These are phyloP conservation scores for Calophaca sinica DNA, from an alignment of 306 rosid species.

Conservation along the genomic window DNA sequence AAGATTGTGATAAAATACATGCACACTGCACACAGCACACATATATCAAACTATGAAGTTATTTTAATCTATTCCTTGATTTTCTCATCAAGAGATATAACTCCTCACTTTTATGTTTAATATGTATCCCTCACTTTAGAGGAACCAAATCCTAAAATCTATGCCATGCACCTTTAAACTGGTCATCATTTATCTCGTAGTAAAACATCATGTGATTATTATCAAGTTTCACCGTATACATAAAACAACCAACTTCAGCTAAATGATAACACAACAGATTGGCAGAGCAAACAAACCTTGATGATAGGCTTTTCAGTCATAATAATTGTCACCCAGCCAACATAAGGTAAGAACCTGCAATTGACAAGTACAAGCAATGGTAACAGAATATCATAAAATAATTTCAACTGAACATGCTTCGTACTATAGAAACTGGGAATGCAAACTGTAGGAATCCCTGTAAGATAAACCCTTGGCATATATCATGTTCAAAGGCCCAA, in stretches of 20 bases:
- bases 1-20: not conserved
- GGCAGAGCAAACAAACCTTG: conserved; percentile 66
- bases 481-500: conserved; percentile 7
- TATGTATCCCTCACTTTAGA: not conserved
- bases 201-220: conserved; percentile 24
- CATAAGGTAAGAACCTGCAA: conserved; percentile 90
- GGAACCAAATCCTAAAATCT: not conserved
- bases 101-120: not conserved
- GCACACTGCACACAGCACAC: not conserved
- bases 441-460: not conserved
- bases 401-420: conserved; percentile 12
- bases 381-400: not conserved
- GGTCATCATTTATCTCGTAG: conserved; percentile 1
- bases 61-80: not conserved
- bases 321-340: conserved; percentile 94
- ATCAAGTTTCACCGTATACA: not conserved
- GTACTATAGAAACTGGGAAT: conserved; percentile 1
- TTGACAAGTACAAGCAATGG: conserved; percentile 27
- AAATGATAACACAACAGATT: conserved; percentile 5
- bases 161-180: conserved; percentile 18
- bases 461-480: not conserved
- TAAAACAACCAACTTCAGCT: conserved; percentile 6
- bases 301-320: conserved; percentile 96
- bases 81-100: not conserved
- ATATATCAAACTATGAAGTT: not conserved